A percentile compares a stretch with the other conserved stretches of the same genome.
phyloP scores from a whole-genome alignment of 2,329 filamentous ascomycete species.

The Pseudogymnoascus sp. region DNA sequence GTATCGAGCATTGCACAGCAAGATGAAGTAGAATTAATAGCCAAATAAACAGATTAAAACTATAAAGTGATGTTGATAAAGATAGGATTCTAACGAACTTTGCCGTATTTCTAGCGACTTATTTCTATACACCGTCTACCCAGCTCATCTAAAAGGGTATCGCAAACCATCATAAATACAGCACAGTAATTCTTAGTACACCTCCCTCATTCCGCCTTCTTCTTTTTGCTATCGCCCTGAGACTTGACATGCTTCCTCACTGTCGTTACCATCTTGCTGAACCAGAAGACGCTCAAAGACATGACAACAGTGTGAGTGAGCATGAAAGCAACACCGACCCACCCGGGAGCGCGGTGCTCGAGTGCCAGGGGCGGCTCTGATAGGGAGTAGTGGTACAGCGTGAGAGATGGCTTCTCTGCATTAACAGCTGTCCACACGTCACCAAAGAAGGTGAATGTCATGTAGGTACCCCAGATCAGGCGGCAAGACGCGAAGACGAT shows the following conservation, averaged over 20 bases:
- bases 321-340: conserved; percentile 65
- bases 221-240: background rate
- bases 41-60: background rate
- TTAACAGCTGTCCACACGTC: conserved; percentile 50
- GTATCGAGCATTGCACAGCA: background rate
- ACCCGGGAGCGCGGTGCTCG: conserved; percentile 36
- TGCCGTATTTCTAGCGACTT: background rate
- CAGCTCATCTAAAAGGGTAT: background rate
- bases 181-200: background rate
- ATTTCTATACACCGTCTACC: background rate
- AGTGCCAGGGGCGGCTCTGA: conserved; percentile 24
- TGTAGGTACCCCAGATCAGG: conserved; percentile 69
- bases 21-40: background rate
- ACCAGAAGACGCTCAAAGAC: conserved; percentile 75
- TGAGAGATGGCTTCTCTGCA: conserved; percentile 35
- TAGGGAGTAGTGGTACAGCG: conserved; percentile 40
- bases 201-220: background rate
- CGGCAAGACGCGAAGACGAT: conserved; percentile 67
- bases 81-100: background rate
- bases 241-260: background rate
- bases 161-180: background rate
- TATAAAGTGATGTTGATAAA: background rate
- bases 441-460: conserved; percentile 58
- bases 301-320: conserved; percentile 64
- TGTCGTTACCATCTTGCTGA: conserved; percentile 67